phyloP scores from a whole-genome alignment of 2,329 filamentous ascomycete species.

The Ampelomyces quisqualis region DNA sequence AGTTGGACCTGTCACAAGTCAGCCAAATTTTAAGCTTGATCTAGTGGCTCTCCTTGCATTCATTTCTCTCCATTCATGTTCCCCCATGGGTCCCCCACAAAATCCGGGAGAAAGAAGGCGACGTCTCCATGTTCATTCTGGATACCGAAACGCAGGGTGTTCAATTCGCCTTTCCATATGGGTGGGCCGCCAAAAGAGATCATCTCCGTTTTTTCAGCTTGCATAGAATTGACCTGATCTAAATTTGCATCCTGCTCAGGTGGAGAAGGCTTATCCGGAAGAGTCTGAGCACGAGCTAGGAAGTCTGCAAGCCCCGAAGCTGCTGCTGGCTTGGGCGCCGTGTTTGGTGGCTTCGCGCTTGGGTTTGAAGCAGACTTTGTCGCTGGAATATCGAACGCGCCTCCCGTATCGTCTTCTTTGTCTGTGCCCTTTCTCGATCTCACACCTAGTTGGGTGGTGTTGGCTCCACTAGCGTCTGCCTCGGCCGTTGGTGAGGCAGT shows the following conservation, averaged over 20 bases:
- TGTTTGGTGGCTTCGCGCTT: conserved; percentile 5
- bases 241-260: conserved; percentile 1
- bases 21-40: neutral
- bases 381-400: neutral
- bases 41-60: neutral
- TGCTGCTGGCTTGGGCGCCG: conserved; percentile 15
- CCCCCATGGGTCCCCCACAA: conserved; percentile 72
- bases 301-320: conserved; percentile 35
- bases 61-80: conserved; percentile 6
- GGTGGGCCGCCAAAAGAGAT: conserved; percentile 35
- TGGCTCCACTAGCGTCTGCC: conserved; percentile 33
- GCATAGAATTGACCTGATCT: neutral
- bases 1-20: neutral
- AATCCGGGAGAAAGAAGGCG: conserved; percentile 68
- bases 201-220: conserved; percentile 10
- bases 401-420: conserved; percentile 1
- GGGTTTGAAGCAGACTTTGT: conserved; percentile 3
- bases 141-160: conserved; percentile 44
- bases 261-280: conserved; percentile 25
- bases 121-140: conserved; percentile 59
- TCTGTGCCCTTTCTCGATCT: conserved; percentile 26
- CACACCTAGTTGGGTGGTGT: conserved; percentile 42
- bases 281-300: conserved; percentile 30
- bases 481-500: conserved; percentile 52
- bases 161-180: conserved; percentile 33